Base-by-base conservation (phyloP, 2,329 filamentous ascomycete genomes). In the Cordyceps militaris region DNA sequence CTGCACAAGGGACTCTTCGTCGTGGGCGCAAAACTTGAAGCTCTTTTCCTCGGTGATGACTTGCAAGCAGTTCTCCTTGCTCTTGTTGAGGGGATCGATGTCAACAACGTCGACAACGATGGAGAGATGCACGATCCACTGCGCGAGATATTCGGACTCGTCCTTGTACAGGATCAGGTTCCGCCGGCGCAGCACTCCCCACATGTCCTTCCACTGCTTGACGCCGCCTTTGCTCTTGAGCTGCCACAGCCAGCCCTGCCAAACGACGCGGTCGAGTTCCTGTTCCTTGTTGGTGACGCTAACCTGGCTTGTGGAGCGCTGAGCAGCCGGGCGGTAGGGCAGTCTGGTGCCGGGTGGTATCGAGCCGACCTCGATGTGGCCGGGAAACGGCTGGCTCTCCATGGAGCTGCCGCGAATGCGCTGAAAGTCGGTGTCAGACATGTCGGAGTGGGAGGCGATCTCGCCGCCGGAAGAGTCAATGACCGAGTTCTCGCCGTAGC, bases 111-210 rank as follows among this genome's bases (percentile, higher is more conserved):
- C 89, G 65, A 97, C 87, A 55, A 99, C 86, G 56, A 80, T 84
- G 9, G 83, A 78, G 65, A 97, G 83, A 4, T 88, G 84, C 34
- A 97, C 77, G 64, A 99, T 88, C 64, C 91, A 86, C 61, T 88
- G 80, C 0, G 92, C 90, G 13, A 88, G 87, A 71, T 97, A 97
- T 73, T 99, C 94, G 62, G 85, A 79, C 61, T 95, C 89, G 67
- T 95, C 88, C 72, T 97, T 97, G 79, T 99, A 99, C 26, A 97
- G 81, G 16, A 91, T 88, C 32, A 99, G 77, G 62, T 89, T 91
- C 53, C 88, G 86, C 1, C 90, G 87, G 32, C 94, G 88, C 53
- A 99, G 80, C 0, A 97, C 94, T 13, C 88, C 88, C 94, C 94
- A 97, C 59, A 91, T 81, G 65, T 91, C 87, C 77, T 96, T 97